Evolutionary conservation across 2,329 filamentous ascomycete species (phyloP).

Genomic region (Diaporthe sp.): DNA sequence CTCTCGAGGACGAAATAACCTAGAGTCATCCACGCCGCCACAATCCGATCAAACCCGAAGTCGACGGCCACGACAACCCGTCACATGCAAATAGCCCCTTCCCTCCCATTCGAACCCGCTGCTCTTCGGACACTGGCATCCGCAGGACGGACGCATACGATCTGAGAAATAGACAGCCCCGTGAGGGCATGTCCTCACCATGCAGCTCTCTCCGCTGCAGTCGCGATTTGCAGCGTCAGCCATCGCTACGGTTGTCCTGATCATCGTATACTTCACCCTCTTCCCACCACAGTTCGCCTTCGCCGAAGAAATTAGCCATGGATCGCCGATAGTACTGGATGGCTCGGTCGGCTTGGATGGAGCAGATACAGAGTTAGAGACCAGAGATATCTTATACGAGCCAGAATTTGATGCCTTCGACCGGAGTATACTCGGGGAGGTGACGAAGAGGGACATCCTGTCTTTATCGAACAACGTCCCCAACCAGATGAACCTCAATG

Average conservation of each 20-base stretch:
- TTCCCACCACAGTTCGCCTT: constrained; percentile 71
- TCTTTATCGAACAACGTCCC: constrained; percentile 75
- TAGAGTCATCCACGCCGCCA: neutral
- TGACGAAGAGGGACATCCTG: constrained; percentile 57
- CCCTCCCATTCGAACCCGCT: neutral
- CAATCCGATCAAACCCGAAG: neutral
- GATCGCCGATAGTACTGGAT: constrained; percentile 42
- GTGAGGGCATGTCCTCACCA: constrained; percentile 59
- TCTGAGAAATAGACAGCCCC: constrained; percentile 43
- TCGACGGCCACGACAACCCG: neutral
- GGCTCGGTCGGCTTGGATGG: constrained; percentile 40
- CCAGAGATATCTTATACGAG: constrained; percentile 59
- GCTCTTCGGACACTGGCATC: constrained; percentile 7
- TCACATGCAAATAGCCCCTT: neutral
- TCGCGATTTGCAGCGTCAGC: constrained; percentile 78
- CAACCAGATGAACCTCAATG: constrained; percentile 67
- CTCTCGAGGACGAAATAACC: neutral
- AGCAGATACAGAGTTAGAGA: constrained; percentile 42
- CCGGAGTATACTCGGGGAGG: constrained; percentile 72
- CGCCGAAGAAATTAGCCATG: constrained; percentile 64
- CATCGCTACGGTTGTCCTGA: constrained; percentile 69
- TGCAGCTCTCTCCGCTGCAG: constrained; percentile 77
- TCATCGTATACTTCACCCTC: constrained; percentile 72
- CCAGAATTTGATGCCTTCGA: constrained; percentile 73
- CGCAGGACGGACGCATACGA: constrained; percentile 7